phyloP scores from a whole-genome alignment of 306 rosid genomes.

The Hippophae tibetana region DNA sequence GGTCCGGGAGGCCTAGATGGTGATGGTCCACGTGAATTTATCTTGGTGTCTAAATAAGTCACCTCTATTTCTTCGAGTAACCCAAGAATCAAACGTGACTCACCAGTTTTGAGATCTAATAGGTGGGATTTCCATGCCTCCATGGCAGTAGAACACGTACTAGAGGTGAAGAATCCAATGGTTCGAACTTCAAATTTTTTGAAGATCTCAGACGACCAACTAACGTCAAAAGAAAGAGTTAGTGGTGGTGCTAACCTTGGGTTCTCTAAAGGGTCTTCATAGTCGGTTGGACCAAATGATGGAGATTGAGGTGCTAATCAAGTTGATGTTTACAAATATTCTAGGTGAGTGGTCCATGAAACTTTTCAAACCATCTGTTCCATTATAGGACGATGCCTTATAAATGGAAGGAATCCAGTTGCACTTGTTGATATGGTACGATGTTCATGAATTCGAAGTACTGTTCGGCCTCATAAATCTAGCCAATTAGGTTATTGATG shows the following conservation, averaged over 20 bases:
- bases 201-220: too few species aligned
- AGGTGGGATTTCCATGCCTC: conserved; percentile 42
- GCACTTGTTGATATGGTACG: not conserved
- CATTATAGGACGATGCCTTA: too few species aligned
- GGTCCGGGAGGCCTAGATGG: not conserved
- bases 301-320: too few species aligned
- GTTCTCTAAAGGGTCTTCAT: too few species aligned
- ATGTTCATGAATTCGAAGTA: not conserved
- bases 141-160: conserved; percentile 45
- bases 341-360: too few species aligned
- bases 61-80: conserved; percentile 45
- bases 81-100: conserved; percentile 38
- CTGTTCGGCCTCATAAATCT: not conserved
- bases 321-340: too few species aligned
- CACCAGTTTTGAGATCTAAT: conserved; percentile 30
- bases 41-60: conserved; percentile 25
- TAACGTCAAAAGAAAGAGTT: too few species aligned
- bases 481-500: not conserved
- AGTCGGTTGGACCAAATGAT: too few species aligned
- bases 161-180: conserved; percentile 48
- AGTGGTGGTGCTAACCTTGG: too few species aligned
- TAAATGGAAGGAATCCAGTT: too few species aligned
- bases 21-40: conserved; percentile 14
- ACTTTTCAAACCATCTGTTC: too few species aligned
- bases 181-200: not conserved